These are phyloP conservation scores for Teratosphaeria nubilosa DNA, from an alignment of 2,329 filamentous ascomycete genomes.

Conservation along the genomic window DNA sequence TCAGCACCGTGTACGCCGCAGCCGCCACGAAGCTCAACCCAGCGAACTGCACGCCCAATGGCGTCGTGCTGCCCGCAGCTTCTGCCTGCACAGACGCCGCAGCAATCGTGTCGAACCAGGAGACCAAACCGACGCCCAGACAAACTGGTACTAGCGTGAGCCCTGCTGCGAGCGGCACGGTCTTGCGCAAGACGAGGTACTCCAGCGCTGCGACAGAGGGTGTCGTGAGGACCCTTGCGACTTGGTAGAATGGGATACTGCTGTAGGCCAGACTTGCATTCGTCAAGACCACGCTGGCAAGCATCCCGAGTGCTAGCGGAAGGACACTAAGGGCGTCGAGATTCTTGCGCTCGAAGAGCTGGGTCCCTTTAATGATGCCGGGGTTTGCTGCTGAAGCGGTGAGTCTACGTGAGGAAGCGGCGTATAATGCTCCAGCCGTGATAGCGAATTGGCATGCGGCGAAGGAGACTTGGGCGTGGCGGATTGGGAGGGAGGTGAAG, in stretches of 20 bases:
- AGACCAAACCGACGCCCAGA: slow-evolving; percentile 54
- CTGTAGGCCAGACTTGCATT: slow-evolving; percentile 60
- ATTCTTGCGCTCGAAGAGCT: slow-evolving; percentile 49
- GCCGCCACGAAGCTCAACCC: slow-evolving; percentile 55
- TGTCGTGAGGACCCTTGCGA: slow-evolving; percentile 57
- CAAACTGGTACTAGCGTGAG: slow-evolving; percentile 51
- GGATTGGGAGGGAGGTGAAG: slow-evolving; percentile 53
- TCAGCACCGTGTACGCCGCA: slow-evolving; percentile 60
- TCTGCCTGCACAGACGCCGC: slow-evolving; percentile 26
- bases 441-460: slow-evolving; percentile 59
- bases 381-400: slow-evolving; percentile 27
- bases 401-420: slow-evolving; percentile 36
- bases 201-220: slow-evolving; percentile 57
- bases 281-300: slow-evolving; percentile 58
- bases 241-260: slow-evolving; percentile 60
- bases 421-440: slow-evolving; percentile 54
- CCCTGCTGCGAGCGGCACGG: slow-evolving; percentile 45
- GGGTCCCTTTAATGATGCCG: slow-evolving; percentile 31
- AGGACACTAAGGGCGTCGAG: slow-evolving; percentile 48
- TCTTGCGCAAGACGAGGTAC: slow-evolving; percentile 49
- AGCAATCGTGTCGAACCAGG: slow-evolving; percentile 53
- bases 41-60: slow-evolving; percentile 54
- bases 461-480: slow-evolving; percentile 54
- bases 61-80: slow-evolving; percentile 40
- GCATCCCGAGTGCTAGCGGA: slow-evolving; percentile 57